Percentiles rank a stretch among this genome's conserved stretches.
These are phyloP conservation scores for Pseudocercospora fuligena DNA, from an alignment of 2,329 filamentous ascomycete species.

Conservation along the genomic window DNA sequence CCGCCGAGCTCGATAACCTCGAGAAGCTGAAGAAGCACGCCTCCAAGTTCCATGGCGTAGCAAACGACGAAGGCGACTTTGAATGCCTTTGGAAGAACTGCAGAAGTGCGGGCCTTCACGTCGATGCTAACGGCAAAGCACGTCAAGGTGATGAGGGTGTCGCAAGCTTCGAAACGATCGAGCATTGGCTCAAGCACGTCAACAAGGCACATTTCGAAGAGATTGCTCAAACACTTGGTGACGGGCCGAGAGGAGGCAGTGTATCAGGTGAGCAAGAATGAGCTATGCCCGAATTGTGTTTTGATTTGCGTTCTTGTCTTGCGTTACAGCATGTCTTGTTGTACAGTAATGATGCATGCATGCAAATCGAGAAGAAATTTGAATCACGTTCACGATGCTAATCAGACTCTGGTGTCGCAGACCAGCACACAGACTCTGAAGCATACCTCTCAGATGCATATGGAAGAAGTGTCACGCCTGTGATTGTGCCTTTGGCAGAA, in stretches of 20 bases:
- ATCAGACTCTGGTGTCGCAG: constrained; percentile 27
- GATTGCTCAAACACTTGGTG: constrained; percentile 63
- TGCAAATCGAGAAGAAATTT: not conserved
- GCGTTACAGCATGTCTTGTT: constrained; percentile 8
- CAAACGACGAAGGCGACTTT: constrained; percentile 42
- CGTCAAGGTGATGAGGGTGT: constrained; percentile 31
- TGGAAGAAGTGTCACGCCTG: constrained; percentile 55
- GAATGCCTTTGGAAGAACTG: constrained; percentile 56
- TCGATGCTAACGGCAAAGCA: constrained; percentile 31
- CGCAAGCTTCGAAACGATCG: constrained; percentile 44
- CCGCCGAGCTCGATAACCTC: constrained; percentile 65
- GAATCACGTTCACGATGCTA: not conserved
- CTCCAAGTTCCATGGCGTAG: constrained; percentile 57
- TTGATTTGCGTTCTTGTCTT: not conserved
- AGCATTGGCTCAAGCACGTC: constrained; percentile 58
- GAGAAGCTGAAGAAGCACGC: constrained; percentile 64
- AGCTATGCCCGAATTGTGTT: not conserved
- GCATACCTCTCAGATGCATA: constrained; percentile 54
- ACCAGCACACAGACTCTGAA: constrained; percentile 46
- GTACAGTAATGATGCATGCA: constrained; percentile 5
- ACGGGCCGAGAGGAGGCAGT: constrained; percentile 59
- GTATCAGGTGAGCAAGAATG: constrained; percentile 57
- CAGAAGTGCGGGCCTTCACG: constrained; percentile 29
- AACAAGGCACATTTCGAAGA: constrained; percentile 57
- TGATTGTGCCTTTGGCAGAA: constrained; percentile 31